phyloP scores from a whole-genome alignment of 495 filamentous ascomycete species.

The Aspergillus incahuasiensis region DNA sequence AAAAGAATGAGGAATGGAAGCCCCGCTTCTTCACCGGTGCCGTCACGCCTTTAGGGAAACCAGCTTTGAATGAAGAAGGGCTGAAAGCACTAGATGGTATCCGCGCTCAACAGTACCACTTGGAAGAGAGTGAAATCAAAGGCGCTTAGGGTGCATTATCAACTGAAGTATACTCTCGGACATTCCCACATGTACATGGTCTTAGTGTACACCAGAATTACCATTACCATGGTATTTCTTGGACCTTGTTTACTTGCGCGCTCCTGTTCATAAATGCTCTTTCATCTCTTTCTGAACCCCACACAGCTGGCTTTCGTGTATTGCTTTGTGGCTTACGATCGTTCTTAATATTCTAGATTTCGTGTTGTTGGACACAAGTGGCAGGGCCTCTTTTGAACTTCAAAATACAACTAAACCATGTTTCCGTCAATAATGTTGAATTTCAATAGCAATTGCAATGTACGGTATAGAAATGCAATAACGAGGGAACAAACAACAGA shows the following conservation, averaged over 20 bases:
- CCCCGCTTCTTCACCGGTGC: conserved; percentile 86
- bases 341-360: background rate
- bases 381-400: background rate
- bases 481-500: too few relatives aligned
- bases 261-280: too few relatives aligned
- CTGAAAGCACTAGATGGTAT: conserved; percentile 62
- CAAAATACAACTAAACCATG: background rate
- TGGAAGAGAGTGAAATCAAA: conserved; percentile 44
- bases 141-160: conserved; percentile 33
- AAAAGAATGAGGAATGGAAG: conserved; percentile 62
- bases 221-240: conserved; percentile 5
- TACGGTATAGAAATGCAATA: background rate
- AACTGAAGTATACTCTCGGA: conserved; percentile 1
- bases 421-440: background rate
- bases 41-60: conserved; percentile 69
- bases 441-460: background rate
- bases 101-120: conserved; percentile 54
- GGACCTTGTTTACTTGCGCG: too few relatives aligned
- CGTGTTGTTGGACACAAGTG: background rate
- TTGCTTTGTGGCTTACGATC: background rate
- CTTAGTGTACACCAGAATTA: background rate
- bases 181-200: conserved; percentile 4
- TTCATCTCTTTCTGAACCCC: background rate
- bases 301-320: background rate
- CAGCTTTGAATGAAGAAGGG: conserved; percentile 75